These are phyloP conservation scores for Halophytophthora polymorphica DNA, from an alignment of 352 stramenopile species.

Conservation along the genomic window DNA sequence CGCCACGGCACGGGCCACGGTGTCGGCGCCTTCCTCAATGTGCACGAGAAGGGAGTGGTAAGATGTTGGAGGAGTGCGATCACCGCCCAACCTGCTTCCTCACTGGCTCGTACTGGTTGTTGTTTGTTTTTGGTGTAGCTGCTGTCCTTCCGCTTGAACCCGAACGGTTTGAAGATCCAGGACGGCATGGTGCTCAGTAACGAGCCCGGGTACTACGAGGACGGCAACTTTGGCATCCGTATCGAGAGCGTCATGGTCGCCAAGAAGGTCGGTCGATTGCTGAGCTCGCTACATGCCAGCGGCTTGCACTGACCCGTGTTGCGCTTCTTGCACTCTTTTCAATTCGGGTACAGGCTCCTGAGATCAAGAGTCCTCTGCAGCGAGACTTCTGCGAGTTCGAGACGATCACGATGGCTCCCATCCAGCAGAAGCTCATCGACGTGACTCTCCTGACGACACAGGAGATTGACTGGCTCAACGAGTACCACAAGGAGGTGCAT, in stretches of 20 bases:
- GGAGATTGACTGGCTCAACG: constrained; percentile 96
- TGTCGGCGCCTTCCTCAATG: constrained; percentile 95
- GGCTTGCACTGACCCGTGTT: constrained; percentile 4
- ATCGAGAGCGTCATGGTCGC: constrained; percentile 98
- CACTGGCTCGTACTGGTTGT: constrained; percentile 5
- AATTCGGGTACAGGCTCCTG: constrained; percentile 25
- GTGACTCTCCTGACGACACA: constrained; percentile 82
- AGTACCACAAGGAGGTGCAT: constrained; percentile 91
- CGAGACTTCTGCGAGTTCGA: constrained; percentile 95
- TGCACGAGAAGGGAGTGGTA: constrained; percentile 94
- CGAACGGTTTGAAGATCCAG: constrained; percentile 76
- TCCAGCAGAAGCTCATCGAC: constrained; percentile 98
- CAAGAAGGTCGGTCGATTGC: constrained; percentile 67
- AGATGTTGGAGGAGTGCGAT: constrained; percentile 4
- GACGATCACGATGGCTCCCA: constrained; percentile 97
- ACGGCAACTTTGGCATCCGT: constrained; percentile 97
- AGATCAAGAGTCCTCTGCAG: constrained; percentile 64
- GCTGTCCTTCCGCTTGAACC: constrained; percentile 83
- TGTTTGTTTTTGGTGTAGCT: constrained; percentile 30
- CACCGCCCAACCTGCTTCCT: not conserved
- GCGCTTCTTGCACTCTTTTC: not conserved
- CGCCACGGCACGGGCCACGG: constrained; percentile 97
- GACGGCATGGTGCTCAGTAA: constrained; percentile 98
- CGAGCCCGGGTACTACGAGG: constrained; percentile 98
- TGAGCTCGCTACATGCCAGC: not conserved